A percentile compares a stretch with the other conserved stretches of the same genome.
Evolutionary conservation across 2,329 filamentous ascomycete species (phyloP).

Genomic region (Cadophora luteo-olivacea): DNA sequence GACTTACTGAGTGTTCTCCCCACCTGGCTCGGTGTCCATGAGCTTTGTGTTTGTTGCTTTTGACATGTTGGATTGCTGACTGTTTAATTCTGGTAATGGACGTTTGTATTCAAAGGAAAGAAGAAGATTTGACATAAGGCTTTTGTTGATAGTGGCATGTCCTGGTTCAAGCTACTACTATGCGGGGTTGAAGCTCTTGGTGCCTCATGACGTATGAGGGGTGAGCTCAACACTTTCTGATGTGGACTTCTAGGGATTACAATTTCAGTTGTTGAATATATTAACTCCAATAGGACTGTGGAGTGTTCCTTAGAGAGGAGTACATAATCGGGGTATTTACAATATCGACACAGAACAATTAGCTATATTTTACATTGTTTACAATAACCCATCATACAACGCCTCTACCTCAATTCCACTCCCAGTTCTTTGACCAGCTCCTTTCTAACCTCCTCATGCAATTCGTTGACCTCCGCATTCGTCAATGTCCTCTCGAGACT

Average conservation of each 20-base stretch:
- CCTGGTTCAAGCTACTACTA: background rate
- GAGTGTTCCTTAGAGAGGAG: background rate
- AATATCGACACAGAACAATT: constrained; percentile 18
- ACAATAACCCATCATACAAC: constrained; percentile 15
- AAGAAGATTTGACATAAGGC: too few relatives aligned
- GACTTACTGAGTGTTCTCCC: constrained; percentile 62
- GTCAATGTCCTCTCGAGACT: constrained; percentile 91
- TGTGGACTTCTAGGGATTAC: too few relatives aligned
- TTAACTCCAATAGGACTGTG: too few relatives aligned
- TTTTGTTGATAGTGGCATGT: background rate
- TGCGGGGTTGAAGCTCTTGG: constrained; percentile 6
- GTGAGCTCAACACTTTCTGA: constrained; percentile 15
- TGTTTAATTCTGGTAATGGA: background rate
- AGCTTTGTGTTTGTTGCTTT: constrained; percentile 46
- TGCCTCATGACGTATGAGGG: constrained; percentile 26
- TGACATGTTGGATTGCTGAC: constrained; percentile 19
- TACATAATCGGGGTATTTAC: constrained; percentile 24
- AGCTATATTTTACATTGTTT: background rate
- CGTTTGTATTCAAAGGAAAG: background rate
- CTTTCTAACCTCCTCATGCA: constrained; percentile 73
- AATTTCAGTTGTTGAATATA: too few relatives aligned
- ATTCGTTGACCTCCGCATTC: constrained; percentile 76
- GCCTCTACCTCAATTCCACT: constrained; percentile 69
- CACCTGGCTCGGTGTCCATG: constrained; percentile 65
- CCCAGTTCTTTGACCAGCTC: constrained; percentile 74